These are phyloP conservation scores for Spergularia bocconei DNA, from an alignment of 148 eudicot genomes.

Conservation along the genomic window DNA sequence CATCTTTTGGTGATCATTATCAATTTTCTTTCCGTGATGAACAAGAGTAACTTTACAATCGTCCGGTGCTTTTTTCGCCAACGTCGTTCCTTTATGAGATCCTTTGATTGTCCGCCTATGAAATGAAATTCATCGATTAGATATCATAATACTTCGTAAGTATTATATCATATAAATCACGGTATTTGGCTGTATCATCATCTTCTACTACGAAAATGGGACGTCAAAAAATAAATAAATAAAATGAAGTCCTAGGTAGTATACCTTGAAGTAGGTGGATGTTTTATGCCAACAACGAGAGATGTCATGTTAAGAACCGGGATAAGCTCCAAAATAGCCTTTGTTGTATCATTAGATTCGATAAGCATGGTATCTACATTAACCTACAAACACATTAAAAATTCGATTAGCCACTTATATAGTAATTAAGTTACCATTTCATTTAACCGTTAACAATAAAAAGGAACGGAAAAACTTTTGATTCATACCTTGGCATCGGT, in stretches of 20 bases:
- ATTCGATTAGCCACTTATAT: no score
- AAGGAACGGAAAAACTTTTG: no score
- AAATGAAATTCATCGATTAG: background rate
- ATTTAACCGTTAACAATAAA: no score
- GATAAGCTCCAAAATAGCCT: constrained; percentile 59
- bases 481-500: constrained; percentile 42
- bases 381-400: constrained; percentile 30
- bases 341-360: constrained; percentile 50
- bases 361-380: constrained; percentile 56
- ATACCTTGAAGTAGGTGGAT: constrained; percentile 41
- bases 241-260: no score
- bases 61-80: constrained; percentile 49
- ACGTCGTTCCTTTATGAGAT: constrained; percentile 39
- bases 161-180: no score
- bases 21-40: constrained; percentile 36
- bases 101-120: constrained; percentile 44
- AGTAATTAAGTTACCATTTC: no score
- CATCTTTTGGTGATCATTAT: constrained; percentile 7
- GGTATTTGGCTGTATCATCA: no score
- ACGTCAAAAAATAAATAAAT: no score
- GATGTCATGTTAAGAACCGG: constrained; percentile 49
- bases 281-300: constrained; percentile 61
- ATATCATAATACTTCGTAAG: no score
- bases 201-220: no score
- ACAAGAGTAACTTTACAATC: constrained; percentile 49